Evolutionary conservation across 139 green algal species (phyloP).

Genomic region (Ulvella scutata): DNA sequence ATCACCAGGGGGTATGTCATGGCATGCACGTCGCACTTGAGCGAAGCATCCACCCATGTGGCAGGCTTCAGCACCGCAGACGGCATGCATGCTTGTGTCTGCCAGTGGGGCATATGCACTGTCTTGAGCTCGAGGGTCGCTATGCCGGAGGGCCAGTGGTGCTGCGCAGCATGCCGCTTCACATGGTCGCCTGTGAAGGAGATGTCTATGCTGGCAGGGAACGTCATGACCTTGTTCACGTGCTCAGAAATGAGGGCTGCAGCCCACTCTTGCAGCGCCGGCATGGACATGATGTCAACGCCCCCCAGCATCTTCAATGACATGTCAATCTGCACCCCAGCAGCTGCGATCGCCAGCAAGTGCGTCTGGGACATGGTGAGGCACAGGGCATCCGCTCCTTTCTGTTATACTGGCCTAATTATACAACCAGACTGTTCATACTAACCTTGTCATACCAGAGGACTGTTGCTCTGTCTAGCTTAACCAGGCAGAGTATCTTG

Average conservation of each 20-base stretch:
- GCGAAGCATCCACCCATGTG: background rate
- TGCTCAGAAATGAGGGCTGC: background rate
- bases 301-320: conserved; percentile 1
- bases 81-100: background rate
- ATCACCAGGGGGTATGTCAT: conserved; percentile 4
- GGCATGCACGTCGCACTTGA: background rate
- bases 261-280: background rate
- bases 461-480: no score
- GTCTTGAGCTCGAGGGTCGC: background rate
- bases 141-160: background rate
- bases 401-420: no score
- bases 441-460: no score
- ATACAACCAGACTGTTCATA: no score
- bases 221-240: background rate
- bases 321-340: background rate
- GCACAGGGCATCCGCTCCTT: no score
- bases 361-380: background rate
- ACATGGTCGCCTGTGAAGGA: background rate
- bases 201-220: background rate
- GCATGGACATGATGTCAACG: background rate
- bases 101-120: background rate
- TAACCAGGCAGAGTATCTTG: no score
- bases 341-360: background rate
- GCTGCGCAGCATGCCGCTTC: background rate
- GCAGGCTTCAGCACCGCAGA: background rate